phyloP scores from a whole-genome alignment of 352 stramenopile species.

The Phytophthora idaei region DNA sequence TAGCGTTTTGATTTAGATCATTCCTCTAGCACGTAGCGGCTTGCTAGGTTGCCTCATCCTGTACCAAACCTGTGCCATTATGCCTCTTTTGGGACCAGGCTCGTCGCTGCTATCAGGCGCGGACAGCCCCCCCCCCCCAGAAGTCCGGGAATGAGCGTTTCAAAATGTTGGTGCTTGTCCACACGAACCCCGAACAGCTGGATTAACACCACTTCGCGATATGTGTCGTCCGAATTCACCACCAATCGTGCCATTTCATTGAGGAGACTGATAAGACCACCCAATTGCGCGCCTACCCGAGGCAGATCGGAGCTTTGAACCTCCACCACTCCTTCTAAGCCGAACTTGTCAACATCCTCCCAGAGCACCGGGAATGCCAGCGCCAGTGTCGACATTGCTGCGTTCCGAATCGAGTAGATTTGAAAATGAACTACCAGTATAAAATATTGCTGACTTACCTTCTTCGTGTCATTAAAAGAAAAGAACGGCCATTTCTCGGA shows the following conservation, averaged over 20 bases:
- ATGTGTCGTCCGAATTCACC: neutral
- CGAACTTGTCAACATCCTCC: neutral
- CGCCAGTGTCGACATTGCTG: neutral
- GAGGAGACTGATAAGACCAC: neutral
- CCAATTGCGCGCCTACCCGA: neutral
- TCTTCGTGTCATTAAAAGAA: too few species aligned
- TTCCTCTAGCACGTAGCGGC: too few species aligned
- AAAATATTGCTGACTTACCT: too few species aligned
- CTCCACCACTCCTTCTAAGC: conserved; percentile 12
- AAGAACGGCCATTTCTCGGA: too few species aligned
- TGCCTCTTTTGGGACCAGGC: neutral
- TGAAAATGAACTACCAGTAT: neutral
- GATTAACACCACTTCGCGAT: neutral
- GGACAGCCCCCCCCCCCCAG: neutral
- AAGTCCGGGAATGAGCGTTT: neutral
- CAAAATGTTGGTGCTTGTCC: neutral
- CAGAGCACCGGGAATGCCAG: conserved; percentile 3
- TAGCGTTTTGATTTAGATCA: conserved; percentile 5
- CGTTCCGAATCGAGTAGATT: neutral
- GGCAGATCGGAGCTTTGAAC: conserved; percentile 11
- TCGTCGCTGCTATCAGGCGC: conserved; percentile 4
- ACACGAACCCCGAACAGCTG: neutral
- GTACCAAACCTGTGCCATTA: too few species aligned
- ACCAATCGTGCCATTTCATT: conserved; percentile 1
- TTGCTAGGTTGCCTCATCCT: too few species aligned